Base-by-base conservation (phyloP, 345 rosid genomes). In the Erodium maritimum region DNA sequence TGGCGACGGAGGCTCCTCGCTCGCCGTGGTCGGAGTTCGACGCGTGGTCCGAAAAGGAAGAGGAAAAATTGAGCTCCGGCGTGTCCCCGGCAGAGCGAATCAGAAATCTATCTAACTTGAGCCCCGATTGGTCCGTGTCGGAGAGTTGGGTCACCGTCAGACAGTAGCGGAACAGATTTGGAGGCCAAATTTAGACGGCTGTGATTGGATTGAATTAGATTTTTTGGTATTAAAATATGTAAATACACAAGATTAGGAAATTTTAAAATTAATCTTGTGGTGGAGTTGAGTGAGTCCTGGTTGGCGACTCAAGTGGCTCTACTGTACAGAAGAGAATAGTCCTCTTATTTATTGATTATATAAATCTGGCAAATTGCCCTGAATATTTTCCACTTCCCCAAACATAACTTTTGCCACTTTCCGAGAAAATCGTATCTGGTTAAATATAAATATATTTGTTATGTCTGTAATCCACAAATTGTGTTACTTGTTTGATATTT, bases 111-210 rank as follows among this genome's bases (percentile, higher is more conserved):
- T 5, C 10, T 22, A 10, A 55, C 1, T 17, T 13, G 42, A 2
- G 17, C 16, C 37, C 58, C 10, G 19, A 23, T 23, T 55, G 58
- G 58, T 23, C 18, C 9, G 23, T 10, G 5, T 55, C 58, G 5
- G 58, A 55, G 17, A 13, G 42, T 5, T 55, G 58, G 58, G 34
- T 55, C 34, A 55, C 34, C 37, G 19, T 23, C 22, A 13, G 58
- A 17, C 1, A 29, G 37, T 5, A 29, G 9, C 4, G 8, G 37
- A 29, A 29, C 37, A 29, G 9, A 42, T 42, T 42, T 42, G 48
- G 48, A 12, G 48, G 12, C 48, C 48, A 3, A 42, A 42, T 42
- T 42, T 42, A 3, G 48, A 42, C 48, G 48, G 48, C 48, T 42
- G 14, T 3, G 48, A 42, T 42, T 42, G 3, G 14, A 42, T 42